A percentile compares a stretch with the other conserved stretches of the same genome.
Conservation (phyloP, 2,329 filamentous ascomycete species). For the Thelonectria olida region DNA sequence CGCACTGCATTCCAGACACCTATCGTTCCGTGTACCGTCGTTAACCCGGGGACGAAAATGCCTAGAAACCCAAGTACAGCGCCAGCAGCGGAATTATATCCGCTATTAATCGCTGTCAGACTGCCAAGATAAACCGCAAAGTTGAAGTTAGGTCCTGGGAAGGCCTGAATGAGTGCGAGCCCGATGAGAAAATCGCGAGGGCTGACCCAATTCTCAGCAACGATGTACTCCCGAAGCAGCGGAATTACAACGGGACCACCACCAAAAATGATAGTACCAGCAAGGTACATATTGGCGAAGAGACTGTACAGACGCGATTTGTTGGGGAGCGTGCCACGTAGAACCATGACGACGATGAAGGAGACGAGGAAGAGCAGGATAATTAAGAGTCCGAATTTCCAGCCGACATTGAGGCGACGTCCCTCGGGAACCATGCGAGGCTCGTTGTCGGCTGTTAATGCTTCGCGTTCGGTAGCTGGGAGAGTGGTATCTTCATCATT, state of each 20-base stretch:
- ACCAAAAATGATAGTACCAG: constrained; percentile 74
- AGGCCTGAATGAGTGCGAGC: constrained; percentile 75
- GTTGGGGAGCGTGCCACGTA: constrained; percentile 51
- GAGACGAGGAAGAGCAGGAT: constrained; percentile 61
- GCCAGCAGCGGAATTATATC: constrained; percentile 52
- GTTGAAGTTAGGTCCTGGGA: constrained; percentile 62
- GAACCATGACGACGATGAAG: constrained; percentile 66
- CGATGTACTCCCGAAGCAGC: constrained; percentile 69
- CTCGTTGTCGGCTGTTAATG: constrained; percentile 15
- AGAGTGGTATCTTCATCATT: background rate
- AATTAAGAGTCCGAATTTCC: constrained; percentile 53
- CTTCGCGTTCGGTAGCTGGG: background rate
- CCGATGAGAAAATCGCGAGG: constrained; percentile 77
- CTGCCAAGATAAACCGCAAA: constrained; percentile 68
- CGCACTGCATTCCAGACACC: constrained; percentile 65
- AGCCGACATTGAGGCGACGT: constrained; percentile 52
- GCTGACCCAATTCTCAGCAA: constrained; percentile 74
- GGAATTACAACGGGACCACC: constrained; percentile 74
- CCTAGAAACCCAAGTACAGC: constrained; percentile 61
- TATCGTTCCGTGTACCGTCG: constrained; percentile 60
- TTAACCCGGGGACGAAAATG: constrained; percentile 62
- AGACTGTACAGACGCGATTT: constrained; percentile 64
- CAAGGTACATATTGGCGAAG: constrained; percentile 78
- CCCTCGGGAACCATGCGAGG: constrained; percentile 45
- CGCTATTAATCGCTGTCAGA: constrained; percentile 54